Base-by-base conservation (phyloP, 202 grass and related monocot genomes). In the Elaeis oleifera region DNA sequence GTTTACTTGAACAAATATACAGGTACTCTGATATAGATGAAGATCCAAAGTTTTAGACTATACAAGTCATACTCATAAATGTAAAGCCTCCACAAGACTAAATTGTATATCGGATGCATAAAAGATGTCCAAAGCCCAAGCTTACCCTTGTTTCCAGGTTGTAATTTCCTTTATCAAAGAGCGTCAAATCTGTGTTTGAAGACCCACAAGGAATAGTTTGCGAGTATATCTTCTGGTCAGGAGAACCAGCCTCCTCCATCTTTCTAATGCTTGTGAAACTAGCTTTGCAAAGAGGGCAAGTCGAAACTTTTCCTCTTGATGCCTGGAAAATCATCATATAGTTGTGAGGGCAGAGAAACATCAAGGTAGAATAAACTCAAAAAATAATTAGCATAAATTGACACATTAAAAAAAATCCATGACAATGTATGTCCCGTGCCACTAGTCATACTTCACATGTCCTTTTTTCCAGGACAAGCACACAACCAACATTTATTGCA, bases 211-310 rank as follows among this genome's bases (percentile, higher is more conserved):
- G 84, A 64, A 97, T 76, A 2, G 79, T 86, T 72, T 97, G 92
- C 1, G 92, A 97, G 72, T 92, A 97, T 66, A 97, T 92, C 65
- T 97, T 97, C 59, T 97, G 92, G 68, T 92, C 92, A 6, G 60
- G 69, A 17, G 74, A 77, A 58, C 70, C 82, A 3, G 81, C 89
- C 66, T 84, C 79, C 4, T 85, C 92, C 55, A 97, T 70, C 75
- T 71, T 89, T 63, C 58, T 81, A 49, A 97, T 97, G 73, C 70
- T 79, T 71, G 57, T 60, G 66, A 92, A 91, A 76, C 61, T 69
- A 2, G 74, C 61, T 82, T 92, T 97, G 82, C 92, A 97, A 31
- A 97, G 74, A 54, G 88, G 92, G 44, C 92, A 97, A 54, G 82
- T 89, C 25, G 88, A 83, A 23, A 72, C 54, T 70, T 85, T 97